These are phyloP conservation scores for Xylariaceae sp. DNA, from an alignment of 2,329 filamentous ascomycete species.

Conservation along the genomic window DNA sequence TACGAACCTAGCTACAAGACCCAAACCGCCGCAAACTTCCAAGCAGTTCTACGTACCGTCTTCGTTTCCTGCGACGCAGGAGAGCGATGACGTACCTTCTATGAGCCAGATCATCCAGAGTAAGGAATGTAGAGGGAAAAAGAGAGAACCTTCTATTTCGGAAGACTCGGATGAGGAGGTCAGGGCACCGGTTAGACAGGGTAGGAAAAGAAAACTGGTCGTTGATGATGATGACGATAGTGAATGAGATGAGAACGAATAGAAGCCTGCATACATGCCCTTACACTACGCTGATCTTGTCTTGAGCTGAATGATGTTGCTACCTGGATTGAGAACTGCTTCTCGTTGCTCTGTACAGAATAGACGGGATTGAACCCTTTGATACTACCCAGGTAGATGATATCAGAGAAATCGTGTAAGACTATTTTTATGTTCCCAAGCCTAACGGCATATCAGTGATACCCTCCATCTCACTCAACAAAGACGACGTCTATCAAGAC, in stretches of 20 bases:
- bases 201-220: constrained; percentile 4
- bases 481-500: too few relatives aligned
- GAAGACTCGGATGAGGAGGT: constrained; percentile 2
- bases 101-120: constrained; percentile 29
- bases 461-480: too few relatives aligned
- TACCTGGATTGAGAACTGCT: too few relatives aligned
- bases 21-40: constrained; percentile 2
- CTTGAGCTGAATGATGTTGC: background rate
- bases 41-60: constrained; percentile 23
- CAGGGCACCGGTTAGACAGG: background rate
- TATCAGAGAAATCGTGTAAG: too few relatives aligned
- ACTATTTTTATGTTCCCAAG: too few relatives aligned
- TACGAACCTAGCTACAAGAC: background rate
- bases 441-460: too few relatives aligned
- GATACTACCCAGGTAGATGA: too few relatives aligned
- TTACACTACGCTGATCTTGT: background rate
- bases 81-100: constrained; percentile 27
- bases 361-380: too few relatives aligned
- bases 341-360: too few relatives aligned
- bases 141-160: background rate
- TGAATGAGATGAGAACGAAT: constrained; percentile 10
- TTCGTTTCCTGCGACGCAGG: constrained; percentile 22
- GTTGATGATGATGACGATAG: constrained; percentile 18
- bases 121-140: constrained; percentile 10
- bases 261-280: background rate